Conservation (phyloP, 768 basidiomycete genomes). For the Pholiota conissans region DNA sequence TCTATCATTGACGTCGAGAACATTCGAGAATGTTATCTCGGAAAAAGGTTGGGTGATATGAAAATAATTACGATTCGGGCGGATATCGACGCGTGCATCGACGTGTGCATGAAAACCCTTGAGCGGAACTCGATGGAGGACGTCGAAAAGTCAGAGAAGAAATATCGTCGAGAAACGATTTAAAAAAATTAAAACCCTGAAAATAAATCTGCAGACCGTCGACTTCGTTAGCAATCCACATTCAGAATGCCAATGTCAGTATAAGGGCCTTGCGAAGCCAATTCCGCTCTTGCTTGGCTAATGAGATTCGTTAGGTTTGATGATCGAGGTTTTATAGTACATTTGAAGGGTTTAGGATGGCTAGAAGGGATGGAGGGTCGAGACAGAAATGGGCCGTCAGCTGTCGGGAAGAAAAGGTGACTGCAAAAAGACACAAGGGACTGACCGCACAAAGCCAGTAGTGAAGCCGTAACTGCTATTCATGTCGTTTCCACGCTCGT, state of each 20-base stretch:
- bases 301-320: conserved; percentile 28
- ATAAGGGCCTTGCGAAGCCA: background rate
- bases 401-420: background rate
- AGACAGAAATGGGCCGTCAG: background rate
- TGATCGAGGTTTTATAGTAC: conserved; percentile 45
- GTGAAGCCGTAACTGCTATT: conserved; percentile 37
- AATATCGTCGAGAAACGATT: too few relatives aligned
- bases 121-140: background rate
- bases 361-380: conserved; percentile 23
- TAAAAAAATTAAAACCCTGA: background rate
- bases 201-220: background rate
- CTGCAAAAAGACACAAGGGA: conserved; percentile 3
- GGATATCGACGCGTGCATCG: background rate
- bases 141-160: too few relatives aligned
- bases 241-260: background rate
- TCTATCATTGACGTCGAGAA: conserved; percentile 8
- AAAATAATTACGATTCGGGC: background rate
- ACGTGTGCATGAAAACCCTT: background rate
- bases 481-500: conserved; percentile 42
- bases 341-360: conserved; percentile 52
- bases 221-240: background rate
- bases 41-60: too few relatives aligned
- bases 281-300: conserved; percentile 26
- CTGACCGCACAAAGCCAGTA: conserved; percentile 48
- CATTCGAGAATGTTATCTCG: conserved; percentile 14